A percentile compares a stretch with the other conserved stretches of the same genome.
Evolutionary conservation across 345 rosid species (phyloP).

Genomic region (Kandelia obovata): DNA sequence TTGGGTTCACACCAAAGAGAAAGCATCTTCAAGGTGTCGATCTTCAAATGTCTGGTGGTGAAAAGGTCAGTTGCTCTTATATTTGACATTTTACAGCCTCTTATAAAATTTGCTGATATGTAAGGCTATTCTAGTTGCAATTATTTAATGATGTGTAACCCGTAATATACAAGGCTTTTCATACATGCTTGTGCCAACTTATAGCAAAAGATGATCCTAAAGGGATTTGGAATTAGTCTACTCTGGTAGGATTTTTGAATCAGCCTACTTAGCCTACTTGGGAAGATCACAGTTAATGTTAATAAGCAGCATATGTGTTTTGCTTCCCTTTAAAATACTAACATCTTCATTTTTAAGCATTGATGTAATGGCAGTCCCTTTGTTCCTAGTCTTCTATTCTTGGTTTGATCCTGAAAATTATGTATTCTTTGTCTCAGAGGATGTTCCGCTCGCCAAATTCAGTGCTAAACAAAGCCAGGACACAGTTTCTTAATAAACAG

Average conservation of each 20-base stretch:
- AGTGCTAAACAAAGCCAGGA: constrained; percentile 69
- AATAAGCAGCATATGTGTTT: no score
- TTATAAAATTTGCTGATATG: neutral
- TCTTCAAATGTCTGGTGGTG: constrained; percentile 39
- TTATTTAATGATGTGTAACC: no score
- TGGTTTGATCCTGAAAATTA: neutral
- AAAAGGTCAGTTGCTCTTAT: constrained; percentile 49
- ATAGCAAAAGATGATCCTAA: no score
- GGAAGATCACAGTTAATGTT: no score
- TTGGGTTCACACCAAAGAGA: constrained; percentile 66
- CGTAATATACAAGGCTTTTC: no score
- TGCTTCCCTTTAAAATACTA: no score
- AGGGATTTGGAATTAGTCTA: no score
- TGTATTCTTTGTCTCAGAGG: constrained; percentile 45
- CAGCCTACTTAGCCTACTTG: no score
- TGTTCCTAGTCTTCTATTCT: neutral
- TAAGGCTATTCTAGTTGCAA: neutral
- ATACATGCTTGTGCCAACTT: no score
- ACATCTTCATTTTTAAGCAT: neutral
- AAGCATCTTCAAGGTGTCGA: constrained; percentile 38
- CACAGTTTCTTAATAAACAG: constrained; percentile 77
- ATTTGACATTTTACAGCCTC: neutral
- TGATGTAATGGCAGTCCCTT: neutral
- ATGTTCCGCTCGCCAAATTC: constrained; percentile 81
- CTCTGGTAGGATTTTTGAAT: no score